These are phyloP conservation scores for Phytophthora syringae DNA, from an alignment of 352 stramenopile species.

Conservation along the genomic window DNA sequence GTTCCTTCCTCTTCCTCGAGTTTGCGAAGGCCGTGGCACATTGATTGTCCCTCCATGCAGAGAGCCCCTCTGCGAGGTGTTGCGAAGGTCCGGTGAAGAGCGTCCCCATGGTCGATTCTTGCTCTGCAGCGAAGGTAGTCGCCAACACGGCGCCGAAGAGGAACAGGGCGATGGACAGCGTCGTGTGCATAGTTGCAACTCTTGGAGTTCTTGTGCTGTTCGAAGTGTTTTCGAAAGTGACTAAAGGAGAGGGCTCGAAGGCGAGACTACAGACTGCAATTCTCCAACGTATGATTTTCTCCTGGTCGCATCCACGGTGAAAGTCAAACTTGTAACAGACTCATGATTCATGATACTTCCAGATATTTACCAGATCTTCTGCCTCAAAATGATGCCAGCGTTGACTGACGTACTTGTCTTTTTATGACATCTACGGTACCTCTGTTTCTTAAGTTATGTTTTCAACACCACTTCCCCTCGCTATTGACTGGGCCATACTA, in stretches of 20 bases:
- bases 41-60: constrained; percentile 1
- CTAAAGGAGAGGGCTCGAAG: neutral
- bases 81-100: constrained; percentile 1
- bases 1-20: neutral
- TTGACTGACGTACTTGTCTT: no score
- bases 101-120: neutral
- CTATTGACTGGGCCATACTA: neutral
- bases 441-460: neutral
- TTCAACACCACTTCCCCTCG: neutral
- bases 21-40: neutral
- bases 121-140: neutral
- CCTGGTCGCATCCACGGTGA: no score
- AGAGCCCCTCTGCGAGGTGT: neutral
- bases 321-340: no score
- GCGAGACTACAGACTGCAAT: no score
- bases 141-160: neutral
- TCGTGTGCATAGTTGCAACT: neutral
- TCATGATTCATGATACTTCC: no score
- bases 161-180: neutral
- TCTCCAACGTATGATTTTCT: no score
- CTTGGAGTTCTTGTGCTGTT: neutral
- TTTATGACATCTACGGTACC: neutral
- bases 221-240: constrained; percentile 2
- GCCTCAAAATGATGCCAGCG: no score
- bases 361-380: no score